Conservation (phyloP, 371 early-diverging fungal genomes). For the Haplosporangium sp. region DNA sequence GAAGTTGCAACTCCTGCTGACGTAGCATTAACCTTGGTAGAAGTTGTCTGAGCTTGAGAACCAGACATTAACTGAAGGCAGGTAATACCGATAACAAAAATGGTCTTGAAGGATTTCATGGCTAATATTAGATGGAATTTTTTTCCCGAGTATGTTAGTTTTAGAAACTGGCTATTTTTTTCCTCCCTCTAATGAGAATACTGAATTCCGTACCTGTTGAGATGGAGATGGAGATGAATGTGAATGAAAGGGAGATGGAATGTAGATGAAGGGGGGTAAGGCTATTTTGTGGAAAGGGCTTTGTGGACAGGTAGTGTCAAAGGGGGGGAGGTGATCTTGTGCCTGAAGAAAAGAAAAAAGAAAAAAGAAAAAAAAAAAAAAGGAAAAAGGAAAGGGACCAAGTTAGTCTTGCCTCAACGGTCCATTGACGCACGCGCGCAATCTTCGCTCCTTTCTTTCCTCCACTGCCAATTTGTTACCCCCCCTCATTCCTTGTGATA, state of each 20-base stretch:
- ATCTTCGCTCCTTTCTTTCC: neutral
- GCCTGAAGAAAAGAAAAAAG: constrained; percentile 24
- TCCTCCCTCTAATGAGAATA: neutral
- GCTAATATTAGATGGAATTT: neutral
- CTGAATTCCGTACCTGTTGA: no score
- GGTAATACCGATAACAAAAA: constrained; percentile 19
- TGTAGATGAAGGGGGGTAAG: neutral
- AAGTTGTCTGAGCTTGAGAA: constrained; percentile 21
- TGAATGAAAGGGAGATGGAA: neutral
- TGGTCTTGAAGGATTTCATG: constrained; percentile 32
- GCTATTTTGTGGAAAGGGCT: constrained; percentile 2
- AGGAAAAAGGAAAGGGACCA: neutral
- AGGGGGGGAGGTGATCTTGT: constrained; percentile 13
- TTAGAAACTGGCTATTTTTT: neutral
- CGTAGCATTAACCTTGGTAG: neutral
- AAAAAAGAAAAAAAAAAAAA: constrained; percentile 6
- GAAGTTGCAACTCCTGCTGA: neutral
- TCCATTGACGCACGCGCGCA: neutral
- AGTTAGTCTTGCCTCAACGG: neutral
- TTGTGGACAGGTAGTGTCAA: constrained; percentile 1
- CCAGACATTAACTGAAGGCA: constrained; percentile 23
- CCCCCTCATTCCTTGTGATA: no score
- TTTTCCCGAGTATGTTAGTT: neutral
- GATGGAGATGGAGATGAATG: constrained; percentile 5
- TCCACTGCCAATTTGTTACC: neutral